A percentile compares a stretch with the other conserved stretches of the same genome.
phyloP scores from a whole-genome alignment of 352 stramenopile species.

The Pelagophyceae sp. region DNA sequence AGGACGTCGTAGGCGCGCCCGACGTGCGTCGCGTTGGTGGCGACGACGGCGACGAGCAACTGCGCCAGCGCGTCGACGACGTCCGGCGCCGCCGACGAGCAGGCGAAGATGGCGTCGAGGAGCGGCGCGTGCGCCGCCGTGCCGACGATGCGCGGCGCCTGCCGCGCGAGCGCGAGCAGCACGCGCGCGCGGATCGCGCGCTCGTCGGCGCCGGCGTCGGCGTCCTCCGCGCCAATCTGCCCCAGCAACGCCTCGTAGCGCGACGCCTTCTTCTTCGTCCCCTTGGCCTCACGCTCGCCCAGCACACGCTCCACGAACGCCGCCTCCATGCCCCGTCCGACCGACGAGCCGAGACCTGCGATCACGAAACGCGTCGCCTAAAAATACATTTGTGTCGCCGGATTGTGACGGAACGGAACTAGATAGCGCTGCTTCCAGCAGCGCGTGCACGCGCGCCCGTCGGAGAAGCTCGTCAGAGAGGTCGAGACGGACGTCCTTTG shows the following conservation, averaged over 20 bases:
- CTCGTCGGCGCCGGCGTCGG: neutral
- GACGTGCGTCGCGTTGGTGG: neutral
- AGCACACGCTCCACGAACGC: neutral
- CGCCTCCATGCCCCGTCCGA: neutral
- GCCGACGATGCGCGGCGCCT: neutral
- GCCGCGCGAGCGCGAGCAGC: neutral
- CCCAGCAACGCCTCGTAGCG: neutral
- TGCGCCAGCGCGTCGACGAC: neutral
- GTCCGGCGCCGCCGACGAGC: neutral
- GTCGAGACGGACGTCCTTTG: too few species aligned
- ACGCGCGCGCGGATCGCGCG: neutral
- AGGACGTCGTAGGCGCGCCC: neutral
- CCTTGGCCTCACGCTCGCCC: neutral
- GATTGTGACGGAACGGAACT: too few species aligned
- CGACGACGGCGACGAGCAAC: neutral
- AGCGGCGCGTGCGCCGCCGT: neutral
- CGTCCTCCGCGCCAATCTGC: neutral
- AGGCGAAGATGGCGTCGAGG: neutral
- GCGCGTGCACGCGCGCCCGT: too few species aligned
- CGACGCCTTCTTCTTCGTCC: neutral
- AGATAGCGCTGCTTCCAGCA: too few species aligned
- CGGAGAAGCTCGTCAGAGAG: too few species aligned
- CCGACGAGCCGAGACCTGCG: too few species aligned
- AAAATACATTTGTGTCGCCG: too few species aligned
- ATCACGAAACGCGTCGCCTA: too few species aligned